Percentiles rank a stretch among this genome's conserved stretches.
These are phyloP conservation scores for Ogataea corticis DNA, from an alignment of 805 yeast genomes.

Conservation along the genomic window DNA sequence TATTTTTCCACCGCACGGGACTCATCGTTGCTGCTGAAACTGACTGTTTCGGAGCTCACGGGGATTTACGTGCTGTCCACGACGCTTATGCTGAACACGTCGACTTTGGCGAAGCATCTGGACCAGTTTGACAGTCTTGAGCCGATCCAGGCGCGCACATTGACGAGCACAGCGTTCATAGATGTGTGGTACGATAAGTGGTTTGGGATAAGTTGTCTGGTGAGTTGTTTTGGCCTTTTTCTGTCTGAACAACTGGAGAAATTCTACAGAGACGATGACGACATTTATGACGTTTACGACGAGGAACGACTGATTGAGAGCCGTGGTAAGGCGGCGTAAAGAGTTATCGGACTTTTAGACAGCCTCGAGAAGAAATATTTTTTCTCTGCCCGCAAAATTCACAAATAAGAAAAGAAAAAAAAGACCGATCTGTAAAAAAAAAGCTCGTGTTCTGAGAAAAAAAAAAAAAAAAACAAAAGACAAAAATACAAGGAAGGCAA, in stretches of 20 bases:
- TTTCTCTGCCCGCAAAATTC: background rate
- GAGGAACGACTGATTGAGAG: constrained; percentile 30
- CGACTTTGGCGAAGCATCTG: constrained; percentile 44
- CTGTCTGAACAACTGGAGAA: constrained; percentile 27
- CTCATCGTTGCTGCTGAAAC: constrained; percentile 27
- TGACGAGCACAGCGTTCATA: constrained; percentile 35
- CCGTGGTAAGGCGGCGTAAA: constrained; percentile 14
- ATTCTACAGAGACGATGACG: constrained; percentile 22
- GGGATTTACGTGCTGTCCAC: constrained; percentile 56
- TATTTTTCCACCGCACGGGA: background rate
- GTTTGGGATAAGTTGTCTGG: constrained; percentile 44
- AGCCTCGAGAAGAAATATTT: too few relatives aligned
- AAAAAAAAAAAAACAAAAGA: constrained; percentile 2
- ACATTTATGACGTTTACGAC: constrained; percentile 25
- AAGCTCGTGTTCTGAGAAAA: constrained; percentile 1
- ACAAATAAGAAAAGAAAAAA: background rate
- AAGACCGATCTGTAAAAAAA: background rate
- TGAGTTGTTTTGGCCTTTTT: constrained; percentile 32
- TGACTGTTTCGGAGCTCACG: constrained; percentile 44
- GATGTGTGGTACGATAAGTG: constrained; percentile 55
- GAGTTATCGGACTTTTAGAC: background rate
- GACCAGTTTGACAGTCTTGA: constrained; percentile 36
- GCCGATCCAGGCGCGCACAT: constrained; percentile 3
- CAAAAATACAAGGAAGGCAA: background rate
- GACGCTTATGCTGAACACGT: constrained; percentile 48